Evolutionary conservation across 441 rosid species (phyloP).

Genomic region (Corymbia calophylla): DNA sequence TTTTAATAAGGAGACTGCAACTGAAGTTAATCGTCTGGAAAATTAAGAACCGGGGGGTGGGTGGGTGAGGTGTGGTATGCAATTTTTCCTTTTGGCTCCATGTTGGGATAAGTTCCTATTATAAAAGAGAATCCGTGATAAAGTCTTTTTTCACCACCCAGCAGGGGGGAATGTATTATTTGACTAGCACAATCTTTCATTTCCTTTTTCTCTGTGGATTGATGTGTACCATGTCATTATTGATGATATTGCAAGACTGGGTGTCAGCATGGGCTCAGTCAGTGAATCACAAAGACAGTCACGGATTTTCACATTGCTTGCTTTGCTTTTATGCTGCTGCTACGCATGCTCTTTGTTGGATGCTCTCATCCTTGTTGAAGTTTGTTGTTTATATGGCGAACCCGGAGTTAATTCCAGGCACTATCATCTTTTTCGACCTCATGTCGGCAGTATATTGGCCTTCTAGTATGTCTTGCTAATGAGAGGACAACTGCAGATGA

Average conservation of each 20-base stretch:
- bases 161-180: neutral
- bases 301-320: neutral
- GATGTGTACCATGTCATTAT: neutral
- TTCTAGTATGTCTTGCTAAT: neutral
- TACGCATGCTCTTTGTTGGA: neutral
- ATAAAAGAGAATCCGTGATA: neutral
- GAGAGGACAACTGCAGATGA: neutral
- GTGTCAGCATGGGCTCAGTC: neutral
- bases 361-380: neutral
- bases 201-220: neutral
- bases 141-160: neutral
- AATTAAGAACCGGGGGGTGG: neutral
- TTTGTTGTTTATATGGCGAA: neutral
- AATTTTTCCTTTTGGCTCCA: neutral
- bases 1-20: neutral
- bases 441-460: neutral
- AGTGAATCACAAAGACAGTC: neutral
- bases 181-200: neutral
- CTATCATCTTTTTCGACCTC: neutral
- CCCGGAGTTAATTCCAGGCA: neutral
- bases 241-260: neutral
- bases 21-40: neutral
- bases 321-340: neutral
- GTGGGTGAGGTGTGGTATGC: neutral
- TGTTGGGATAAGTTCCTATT: neutral